phyloP scores from a whole-genome alignment of 345 rosid species.

The Acer yangbiense region DNA sequence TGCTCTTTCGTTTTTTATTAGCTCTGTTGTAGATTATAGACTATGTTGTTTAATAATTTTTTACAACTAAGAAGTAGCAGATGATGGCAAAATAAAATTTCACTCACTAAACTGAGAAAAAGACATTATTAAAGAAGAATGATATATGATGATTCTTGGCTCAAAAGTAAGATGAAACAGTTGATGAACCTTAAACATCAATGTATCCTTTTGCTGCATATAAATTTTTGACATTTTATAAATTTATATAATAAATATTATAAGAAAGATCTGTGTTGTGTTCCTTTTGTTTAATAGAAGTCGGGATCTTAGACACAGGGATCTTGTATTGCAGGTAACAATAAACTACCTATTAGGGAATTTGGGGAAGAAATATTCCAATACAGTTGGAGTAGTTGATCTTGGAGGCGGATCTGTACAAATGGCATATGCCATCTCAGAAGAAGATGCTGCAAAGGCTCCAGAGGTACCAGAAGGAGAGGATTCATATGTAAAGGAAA shows the following conservation, averaged over 20 bases:
- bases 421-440: slow-evolving; percentile 97
- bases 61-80: not conserved
- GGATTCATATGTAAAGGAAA: slow-evolving; percentile 79
- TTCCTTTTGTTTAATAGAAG: not conserved
- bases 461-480: slow-evolving; percentile 68
- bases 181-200: not conserved
- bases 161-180: not conserved
- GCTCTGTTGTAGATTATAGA: not conserved
- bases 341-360: slow-evolving; percentile 85
- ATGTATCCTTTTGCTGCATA: not conserved
- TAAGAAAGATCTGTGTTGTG: not conserved
- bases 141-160: not conserved
- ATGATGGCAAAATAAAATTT: not conserved
- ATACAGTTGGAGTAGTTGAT: slow-evolving; percentile 95
- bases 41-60: not conserved
- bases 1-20: not conserved
- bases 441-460: slow-evolving; percentile 74
- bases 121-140: not conserved
- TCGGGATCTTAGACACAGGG: not conserved
- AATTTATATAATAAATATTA: no score
- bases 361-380: slow-evolving; percentile 66
- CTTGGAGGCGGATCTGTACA: slow-evolving; percentile 99
- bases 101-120: not conserved
- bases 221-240: not conserved
- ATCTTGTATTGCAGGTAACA: slow-evolving; percentile 67